A percentile compares a stretch with the other conserved stretches of the same genome.
phyloP scores from a whole-genome alignment of 2,329 filamentous ascomycete species.

The Fusarium miscanthi region DNA sequence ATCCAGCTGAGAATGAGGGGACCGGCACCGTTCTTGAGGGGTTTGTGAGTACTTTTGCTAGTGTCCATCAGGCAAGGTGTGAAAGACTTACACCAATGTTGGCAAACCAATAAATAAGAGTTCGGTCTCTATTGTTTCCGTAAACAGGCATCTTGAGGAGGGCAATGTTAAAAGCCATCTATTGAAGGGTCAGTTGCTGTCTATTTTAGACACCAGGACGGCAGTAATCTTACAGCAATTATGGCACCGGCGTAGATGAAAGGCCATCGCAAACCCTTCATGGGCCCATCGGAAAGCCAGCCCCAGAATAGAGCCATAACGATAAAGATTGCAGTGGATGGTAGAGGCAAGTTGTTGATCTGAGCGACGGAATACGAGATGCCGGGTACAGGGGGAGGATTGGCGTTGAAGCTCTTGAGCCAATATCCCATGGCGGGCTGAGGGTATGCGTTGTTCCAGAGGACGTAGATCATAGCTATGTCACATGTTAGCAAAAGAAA shows the following conservation, averaged over 20 bases:
- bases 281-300: slow-evolving; percentile 34
- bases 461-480: slow-evolving; percentile 4
- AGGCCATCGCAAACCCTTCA: slow-evolving; percentile 21
- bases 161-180: slow-evolving; percentile 26
- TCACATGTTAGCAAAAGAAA: fast-evolving
- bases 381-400: neutral
- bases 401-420: slow-evolving; percentile 5
- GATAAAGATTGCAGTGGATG: slow-evolving; percentile 32
- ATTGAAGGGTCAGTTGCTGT: fast-evolving
- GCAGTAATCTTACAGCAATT: slow-evolving; percentile 7
- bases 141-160: slow-evolving; percentile 34
- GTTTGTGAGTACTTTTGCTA: neutral
- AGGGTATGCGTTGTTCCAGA: slow-evolving; percentile 9
- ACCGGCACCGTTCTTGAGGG: slow-evolving; percentile 14
- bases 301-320: slow-evolving; percentile 29
- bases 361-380: slow-evolving; percentile 3
- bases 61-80: fast-evolving
- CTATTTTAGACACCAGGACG: fast-evolving
- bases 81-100: slow-evolving; percentile 34
- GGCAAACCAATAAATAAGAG: slow-evolving; percentile 36
- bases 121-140: slow-evolving; percentile 14
- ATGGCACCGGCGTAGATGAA: slow-evolving; percentile 35
- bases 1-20: slow-evolving; percentile 41
- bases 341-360: slow-evolving; percentile 21
- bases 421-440: slow-evolving; percentile 3